A percentile compares a stretch with the other conserved stretches of the same genome.
Evolutionary conservation across 1,139 yeast species (phyloP).

Genomic region (Suhomyces anneliseae): DNA sequence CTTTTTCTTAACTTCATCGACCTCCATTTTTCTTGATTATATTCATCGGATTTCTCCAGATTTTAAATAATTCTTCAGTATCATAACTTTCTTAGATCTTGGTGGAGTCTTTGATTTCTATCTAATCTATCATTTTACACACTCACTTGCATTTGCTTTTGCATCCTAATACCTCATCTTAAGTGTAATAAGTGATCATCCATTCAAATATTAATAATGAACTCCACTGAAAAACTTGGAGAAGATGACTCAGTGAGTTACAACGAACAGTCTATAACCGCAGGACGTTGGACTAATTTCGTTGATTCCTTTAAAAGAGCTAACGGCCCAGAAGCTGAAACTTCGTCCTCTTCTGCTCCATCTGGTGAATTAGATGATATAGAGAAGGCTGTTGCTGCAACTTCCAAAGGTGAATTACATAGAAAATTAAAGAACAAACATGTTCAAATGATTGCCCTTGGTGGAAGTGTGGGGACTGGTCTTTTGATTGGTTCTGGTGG

Average conservation of each 20-base stretch:
- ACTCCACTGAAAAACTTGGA: conserved; percentile 4
- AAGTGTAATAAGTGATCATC: neutral
- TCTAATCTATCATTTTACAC: no score
- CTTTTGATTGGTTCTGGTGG: conserved; percentile 74
- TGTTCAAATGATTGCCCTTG: conserved; percentile 47
- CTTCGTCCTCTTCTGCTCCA: neutral
- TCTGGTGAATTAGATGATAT: conserved; percentile 28
- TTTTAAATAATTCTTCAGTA: neutral
- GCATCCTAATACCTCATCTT: neutral
- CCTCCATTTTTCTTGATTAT: neutral
- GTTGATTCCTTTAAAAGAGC: conserved; percentile 17
- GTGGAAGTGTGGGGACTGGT: conserved; percentile 43
- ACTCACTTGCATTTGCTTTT: no score
- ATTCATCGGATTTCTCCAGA: neutral
- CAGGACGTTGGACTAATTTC: conserved; percentile 10
- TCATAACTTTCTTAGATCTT: neutral
- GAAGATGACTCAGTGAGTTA: conserved; percentile 4
- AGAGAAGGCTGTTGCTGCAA: conserved; percentile 39
- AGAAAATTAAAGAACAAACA: conserved; percentile 41
- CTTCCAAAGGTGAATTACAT: conserved; percentile 39
- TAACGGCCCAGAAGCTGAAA: conserved; percentile 1
- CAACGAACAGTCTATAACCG: neutral
- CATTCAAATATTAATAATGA: neutral
- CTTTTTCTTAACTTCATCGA: neutral
- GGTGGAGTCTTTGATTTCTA: no score